Conservation (phyloP, 2,329 filamentous ascomycete genomes). For the Epichloe scottii region DNA sequence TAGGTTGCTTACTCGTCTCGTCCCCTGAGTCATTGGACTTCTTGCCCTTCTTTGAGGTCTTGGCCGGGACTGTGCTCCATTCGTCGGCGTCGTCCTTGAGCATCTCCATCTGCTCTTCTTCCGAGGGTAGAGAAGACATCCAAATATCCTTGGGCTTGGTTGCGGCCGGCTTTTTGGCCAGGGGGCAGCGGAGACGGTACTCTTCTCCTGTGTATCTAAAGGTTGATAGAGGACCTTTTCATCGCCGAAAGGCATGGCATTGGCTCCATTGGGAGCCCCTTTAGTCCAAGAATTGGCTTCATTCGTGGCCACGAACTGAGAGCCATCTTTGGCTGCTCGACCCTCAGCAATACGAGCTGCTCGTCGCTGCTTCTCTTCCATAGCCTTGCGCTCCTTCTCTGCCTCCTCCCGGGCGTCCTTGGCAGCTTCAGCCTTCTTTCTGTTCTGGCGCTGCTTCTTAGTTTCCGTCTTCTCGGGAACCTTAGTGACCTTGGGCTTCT, state of each 20-base stretch:
- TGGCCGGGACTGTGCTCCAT: constrained; percentile 47
- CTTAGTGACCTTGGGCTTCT: constrained; percentile 50
- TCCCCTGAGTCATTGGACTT: constrained; percentile 24
- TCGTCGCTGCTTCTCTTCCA: constrained; percentile 74
- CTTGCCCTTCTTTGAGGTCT: constrained; percentile 32
- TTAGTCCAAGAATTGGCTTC: constrained; percentile 31
- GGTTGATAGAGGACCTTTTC: constrained; percentile 28
- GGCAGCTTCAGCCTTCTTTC: constrained; percentile 72
- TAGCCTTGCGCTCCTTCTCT: constrained; percentile 63
- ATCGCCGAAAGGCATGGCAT: constrained; percentile 21
- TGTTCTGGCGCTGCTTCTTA: constrained; percentile 93
- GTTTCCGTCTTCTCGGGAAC: constrained; percentile 58
- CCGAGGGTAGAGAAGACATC: constrained; percentile 41
- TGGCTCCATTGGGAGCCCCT: constrained; percentile 20
- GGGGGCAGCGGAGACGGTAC: constrained; percentile 11
- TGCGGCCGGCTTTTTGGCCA: constrained; percentile 21
- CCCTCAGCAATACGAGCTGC: constrained; percentile 72
- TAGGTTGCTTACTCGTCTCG: constrained; percentile 18
- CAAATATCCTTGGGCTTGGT: constrained; percentile 28
- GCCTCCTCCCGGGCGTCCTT: constrained; percentile 64
- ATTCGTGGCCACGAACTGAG: constrained; percentile 38
- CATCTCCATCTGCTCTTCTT: constrained; percentile 50
- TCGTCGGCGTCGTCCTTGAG: constrained; percentile 38
- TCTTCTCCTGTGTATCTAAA: constrained; percentile 44
- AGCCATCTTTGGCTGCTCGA: constrained; percentile 70